Evolutionary conservation across 495 filamentous ascomycete genomes (phyloP).

Genomic region (Xylaria nigripes): DNA sequence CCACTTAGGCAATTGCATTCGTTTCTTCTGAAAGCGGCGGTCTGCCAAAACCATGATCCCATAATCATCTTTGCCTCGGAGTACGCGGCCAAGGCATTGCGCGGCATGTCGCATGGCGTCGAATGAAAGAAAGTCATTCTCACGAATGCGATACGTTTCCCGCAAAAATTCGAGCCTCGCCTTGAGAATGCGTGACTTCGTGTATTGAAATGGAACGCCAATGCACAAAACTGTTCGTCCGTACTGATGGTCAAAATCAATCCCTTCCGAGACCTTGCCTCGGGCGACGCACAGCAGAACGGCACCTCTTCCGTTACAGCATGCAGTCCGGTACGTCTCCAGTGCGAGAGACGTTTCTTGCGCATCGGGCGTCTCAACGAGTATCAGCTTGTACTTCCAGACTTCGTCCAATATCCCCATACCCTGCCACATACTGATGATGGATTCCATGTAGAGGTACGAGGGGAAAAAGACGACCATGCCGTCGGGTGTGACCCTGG

Average conservation of each 20-base stretch:
- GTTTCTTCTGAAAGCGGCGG: conserved; percentile 80
- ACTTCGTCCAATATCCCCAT: conserved; percentile 96
- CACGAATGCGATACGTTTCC: conserved; percentile 93
- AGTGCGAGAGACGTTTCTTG: conserved; percentile 94
- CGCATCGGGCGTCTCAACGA: conserved; percentile 94
- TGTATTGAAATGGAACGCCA: conserved; percentile 98
- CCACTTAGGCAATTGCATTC: conserved; percentile 90
- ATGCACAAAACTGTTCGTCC: conserved; percentile 95
- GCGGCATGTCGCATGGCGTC: conserved; percentile 98
- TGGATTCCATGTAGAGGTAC: conserved; percentile 98
- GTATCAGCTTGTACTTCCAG: conserved; percentile 98
- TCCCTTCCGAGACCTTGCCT: conserved; percentile 94
- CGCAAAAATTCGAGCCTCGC: conserved; percentile 91
- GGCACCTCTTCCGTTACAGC: conserved; percentile 91
- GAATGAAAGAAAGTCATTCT: conserved; percentile 98
- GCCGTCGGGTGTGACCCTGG: conserved; percentile 89
- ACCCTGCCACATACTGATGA: conserved; percentile 97
- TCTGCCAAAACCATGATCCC: conserved; percentile 98
- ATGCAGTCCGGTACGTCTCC: conserved; percentile 94
- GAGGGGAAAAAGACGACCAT: conserved; percentile 98
- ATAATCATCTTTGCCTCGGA: conserved; percentile 97
- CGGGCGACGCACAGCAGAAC: conserved; percentile 90
- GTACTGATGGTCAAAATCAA: conserved; percentile 99
- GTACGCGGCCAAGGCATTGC: conserved; percentile 90
- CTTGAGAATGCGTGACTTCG: conserved; percentile 93